Base-by-base conservation (phyloP, 169 alveolate species). In the Plasmodium blacklocki region DNA sequence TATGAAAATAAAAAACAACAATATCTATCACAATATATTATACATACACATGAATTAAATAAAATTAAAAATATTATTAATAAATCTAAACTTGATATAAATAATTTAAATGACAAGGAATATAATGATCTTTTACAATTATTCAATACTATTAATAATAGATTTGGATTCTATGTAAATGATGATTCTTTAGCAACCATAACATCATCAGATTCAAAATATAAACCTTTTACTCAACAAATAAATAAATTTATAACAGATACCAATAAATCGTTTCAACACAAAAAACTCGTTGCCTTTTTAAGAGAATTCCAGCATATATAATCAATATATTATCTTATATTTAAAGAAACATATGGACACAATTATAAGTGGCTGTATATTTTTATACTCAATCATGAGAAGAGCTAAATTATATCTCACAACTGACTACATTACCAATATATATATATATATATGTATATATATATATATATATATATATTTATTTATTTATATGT, bases 161-260 rank as follows among this genome's bases (percentile, higher is more conserved):
- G 83, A 19, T 80, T 80, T 23, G 90, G 90, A 4, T 80, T 80
- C 50, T 80, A 80, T 59, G 78, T 59, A n/a, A 68, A 80, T 45
- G 73, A 66, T 3, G 72, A 80, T 21, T 43, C 67, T 19, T 8
- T 62, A 3, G 5, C 71, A 21, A 6, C n/a, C 26, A 18, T 80
- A 3, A 29, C 14, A 2, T 59, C 73, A 1, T 18, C 26, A 71
- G 83, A 80, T 11, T 45, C 21, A 4, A 73, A 80, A 1, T 47
- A 78, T n/a, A 26, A 56, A 23, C 8, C 8, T 21, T 9, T 67
- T 6, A 39, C 50, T 12, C 70, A 80, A 14, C 49, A 39, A n/a
- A 32, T 67, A 18, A 80, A 80, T 32, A 7, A 23, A 18, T 15
- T 49, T 21, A 49, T 80, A 12, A 11, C 14, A 26, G 29, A 75